Evolutionary conservation across 164 flowering plant genomes (phyloP).

Genomic region (Umbilicus rupestris): DNA sequence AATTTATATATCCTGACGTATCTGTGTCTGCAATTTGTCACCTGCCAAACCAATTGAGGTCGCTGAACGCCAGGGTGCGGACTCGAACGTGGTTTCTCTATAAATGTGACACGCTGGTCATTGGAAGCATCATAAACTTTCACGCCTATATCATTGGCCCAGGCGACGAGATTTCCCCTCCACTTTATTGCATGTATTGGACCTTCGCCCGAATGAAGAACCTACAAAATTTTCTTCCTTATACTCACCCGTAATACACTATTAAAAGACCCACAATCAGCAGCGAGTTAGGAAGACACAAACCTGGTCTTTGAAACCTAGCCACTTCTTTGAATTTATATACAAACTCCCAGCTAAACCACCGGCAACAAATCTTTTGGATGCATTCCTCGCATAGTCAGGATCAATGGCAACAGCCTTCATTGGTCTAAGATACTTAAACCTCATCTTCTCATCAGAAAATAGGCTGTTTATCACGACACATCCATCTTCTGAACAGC

Average conservation of each 20-base stretch:
- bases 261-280: neutral
- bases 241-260: neutral
- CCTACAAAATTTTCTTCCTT: slow-evolving; percentile 26
- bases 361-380: slow-evolving; percentile 91
- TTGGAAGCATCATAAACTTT: slow-evolving; percentile 90
- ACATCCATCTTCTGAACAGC: slow-evolving; percentile 98
- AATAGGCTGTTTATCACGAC: slow-evolving; percentile 86
- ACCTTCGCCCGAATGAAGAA: slow-evolving; percentile 97
- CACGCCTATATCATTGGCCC: slow-evolving; percentile 99
- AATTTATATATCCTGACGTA: neutral
- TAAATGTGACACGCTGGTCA: slow-evolving; percentile 87
- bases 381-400: slow-evolving; percentile 66
- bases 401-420: slow-evolving; percentile 93
- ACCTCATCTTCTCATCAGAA: slow-evolving; percentile 76
- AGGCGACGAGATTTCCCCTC: slow-evolving; percentile 89
- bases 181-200: slow-evolving; percentile 94
- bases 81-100: slow-evolving; percentile 90
- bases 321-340: slow-evolving; percentile 78
- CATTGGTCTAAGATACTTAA: slow-evolving; percentile 95
- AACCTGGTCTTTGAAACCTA: slow-evolving; percentile 93
- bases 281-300: slow-evolving; percentile 3
- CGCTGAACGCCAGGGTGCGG: slow-evolving; percentile 84
- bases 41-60: slow-evolving; percentile 99
- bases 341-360: slow-evolving; percentile 92
- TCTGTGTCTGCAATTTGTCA: slow-evolving; percentile 11